Base-by-base conservation (phyloP, 164 flowering plant species). In the Vitis cinerea region DNA sequence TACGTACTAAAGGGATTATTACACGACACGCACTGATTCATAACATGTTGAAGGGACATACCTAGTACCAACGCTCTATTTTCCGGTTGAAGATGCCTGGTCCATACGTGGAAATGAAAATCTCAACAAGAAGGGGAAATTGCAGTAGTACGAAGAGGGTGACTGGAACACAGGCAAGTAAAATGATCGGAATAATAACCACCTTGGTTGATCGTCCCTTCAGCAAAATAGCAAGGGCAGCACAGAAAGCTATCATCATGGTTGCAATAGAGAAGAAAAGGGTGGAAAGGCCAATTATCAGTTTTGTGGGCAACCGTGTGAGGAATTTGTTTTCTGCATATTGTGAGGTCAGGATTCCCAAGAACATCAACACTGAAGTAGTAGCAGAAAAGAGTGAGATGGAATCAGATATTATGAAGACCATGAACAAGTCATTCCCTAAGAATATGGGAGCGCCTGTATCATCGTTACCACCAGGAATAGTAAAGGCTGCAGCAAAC, bases 171-270 rank as follows among this genome's bases (percentile, higher is more conserved):
- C 15, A 23, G 0, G 74, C 73, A 8, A 66, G 30, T 1, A 70
- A 17, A 1, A 67, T 51, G 17, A 71, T 30, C 2, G 74, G 80
- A 56, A 72, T 27, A n/a, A 72, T 44, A 71, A 61, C 47, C 16
- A 1, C 12, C 44, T 31, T 31, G 44, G 44, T 6, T 31, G 50
- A 23, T 11, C 56, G 44, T 6, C 64, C 61, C 10, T 56, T 30
- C 2, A 79, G 71, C 15, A 64, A 47, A n/a, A 70, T 48, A 47
- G 54, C 27, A 8, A 79, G 52, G 8, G 73, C 59, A 15, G 75
- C 63, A 15, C 70, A 59, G 67, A 74, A 82, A 16, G 84, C 70
- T 4, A 54, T 27, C 72, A 78, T 59, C 78, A 74, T 74, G 14
- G 76, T 5, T 1, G 57, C 68, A 5, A 74, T 70, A 0, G 83